Conservation (phyloP, 2,329 filamentous ascomycete species). For the Neopestalotiopsis rosae region DNA sequence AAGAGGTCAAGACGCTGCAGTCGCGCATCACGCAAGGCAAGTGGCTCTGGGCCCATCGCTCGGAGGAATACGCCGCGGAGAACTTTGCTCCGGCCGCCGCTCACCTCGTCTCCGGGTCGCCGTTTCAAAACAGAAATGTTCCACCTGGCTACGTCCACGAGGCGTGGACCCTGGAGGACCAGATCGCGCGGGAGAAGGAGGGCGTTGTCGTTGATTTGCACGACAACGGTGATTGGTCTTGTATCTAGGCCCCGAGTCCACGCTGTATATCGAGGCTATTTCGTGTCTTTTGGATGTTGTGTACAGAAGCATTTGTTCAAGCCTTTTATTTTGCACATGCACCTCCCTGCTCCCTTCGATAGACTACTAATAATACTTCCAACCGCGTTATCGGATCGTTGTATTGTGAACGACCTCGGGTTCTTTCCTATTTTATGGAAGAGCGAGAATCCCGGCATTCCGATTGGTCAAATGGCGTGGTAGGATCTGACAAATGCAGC, state of each 20-base stretch:
- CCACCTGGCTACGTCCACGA: background rate
- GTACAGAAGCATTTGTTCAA: too few relatives aligned
- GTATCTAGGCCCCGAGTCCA: background rate
- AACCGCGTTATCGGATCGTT: too few relatives aligned
- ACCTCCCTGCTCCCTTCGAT: too few relatives aligned
- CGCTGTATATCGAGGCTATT: too few relatives aligned
- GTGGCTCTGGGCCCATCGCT: constrained; percentile 10
- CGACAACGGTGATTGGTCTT: constrained; percentile 7
- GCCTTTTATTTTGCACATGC: too few relatives aligned
- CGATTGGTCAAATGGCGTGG: too few relatives aligned
- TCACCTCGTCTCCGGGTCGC: background rate
- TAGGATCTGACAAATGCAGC: too few relatives aligned
- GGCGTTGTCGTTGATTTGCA: background rate
- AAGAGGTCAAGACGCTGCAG: background rate
- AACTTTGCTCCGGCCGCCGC: background rate
- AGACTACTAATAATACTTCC: too few relatives aligned
- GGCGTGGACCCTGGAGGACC: background rate
- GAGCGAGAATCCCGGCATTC: too few relatives aligned
- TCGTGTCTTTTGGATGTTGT: too few relatives aligned
- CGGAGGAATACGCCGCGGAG: constrained; percentile 11
- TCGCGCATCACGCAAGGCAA: background rate
- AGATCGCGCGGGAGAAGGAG: background rate
- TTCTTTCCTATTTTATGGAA: too few relatives aligned
- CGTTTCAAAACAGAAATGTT: constrained; percentile 4
- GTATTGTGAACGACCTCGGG: too few relatives aligned